Evolutionary conservation across 1,284 basidiomycete genomes (phyloP).

Genomic region (Thelephora terrestris): DNA sequence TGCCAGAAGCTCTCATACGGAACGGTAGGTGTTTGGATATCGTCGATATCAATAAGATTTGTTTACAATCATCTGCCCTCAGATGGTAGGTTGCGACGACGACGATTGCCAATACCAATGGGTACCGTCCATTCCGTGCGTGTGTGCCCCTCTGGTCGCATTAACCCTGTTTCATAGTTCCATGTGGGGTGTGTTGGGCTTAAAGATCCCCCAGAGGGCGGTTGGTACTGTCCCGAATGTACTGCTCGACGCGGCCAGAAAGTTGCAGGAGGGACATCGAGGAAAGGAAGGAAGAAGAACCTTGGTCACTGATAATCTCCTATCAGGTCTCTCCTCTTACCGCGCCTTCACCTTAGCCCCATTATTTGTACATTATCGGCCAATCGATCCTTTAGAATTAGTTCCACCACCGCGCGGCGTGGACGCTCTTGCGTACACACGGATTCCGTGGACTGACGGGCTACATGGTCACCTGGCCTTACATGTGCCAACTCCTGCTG

Average conservation of each 20-base stretch:
- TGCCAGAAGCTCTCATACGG: constrained; percentile 58
- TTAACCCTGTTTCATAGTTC: constrained; percentile 31
- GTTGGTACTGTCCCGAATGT: constrained; percentile 52
- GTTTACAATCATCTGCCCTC: constrained; percentile 3
- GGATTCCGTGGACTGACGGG: too few species aligned
- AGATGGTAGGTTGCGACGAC: constrained; percentile 69
- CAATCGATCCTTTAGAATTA: too few species aligned
- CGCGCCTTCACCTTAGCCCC: too few species aligned
- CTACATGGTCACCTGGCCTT: too few species aligned
- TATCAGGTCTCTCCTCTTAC: too few species aligned
- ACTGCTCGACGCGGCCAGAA: constrained; percentile 14
- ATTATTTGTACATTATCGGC: too few species aligned
- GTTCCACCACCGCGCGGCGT: too few species aligned
- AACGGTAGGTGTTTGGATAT: constrained; percentile 32
- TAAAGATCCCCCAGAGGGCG: constrained; percentile 48
- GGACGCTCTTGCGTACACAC: too few species aligned
- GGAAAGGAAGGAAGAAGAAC: constrained; percentile 23
- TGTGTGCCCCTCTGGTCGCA: neutral
- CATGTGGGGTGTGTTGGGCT: constrained; percentile 51
- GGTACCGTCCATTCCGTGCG: constrained; percentile 31
- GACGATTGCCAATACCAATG: constrained; percentile 61
- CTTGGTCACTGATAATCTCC: too few species aligned
- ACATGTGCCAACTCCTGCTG: too few species aligned
- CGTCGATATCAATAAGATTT: neutral
- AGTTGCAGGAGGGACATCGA: constrained; percentile 11